Percentiles rank a stretch among this genome's conserved stretches.
These are phyloP conservation scores for Cantharellus anzutake DNA, from an alignment of 768 basidiomycete species.

Conservation along the genomic window DNA sequence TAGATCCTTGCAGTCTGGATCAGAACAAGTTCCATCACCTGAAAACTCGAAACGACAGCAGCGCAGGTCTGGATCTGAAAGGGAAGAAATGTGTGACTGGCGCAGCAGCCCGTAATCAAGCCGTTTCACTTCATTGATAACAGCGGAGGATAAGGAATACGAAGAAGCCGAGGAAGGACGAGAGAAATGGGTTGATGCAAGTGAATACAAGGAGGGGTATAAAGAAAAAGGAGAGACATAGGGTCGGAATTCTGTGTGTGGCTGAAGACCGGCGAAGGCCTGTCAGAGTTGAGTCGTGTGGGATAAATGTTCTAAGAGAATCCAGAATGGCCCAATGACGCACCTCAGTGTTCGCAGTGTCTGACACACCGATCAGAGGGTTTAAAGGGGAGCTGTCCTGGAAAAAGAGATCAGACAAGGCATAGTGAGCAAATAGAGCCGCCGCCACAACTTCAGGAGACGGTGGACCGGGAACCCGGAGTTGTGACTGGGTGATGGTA, in stretches of 20 bases:
- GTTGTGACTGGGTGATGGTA: too few species aligned
- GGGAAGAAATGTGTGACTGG: neutral
- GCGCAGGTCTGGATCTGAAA: neutral
- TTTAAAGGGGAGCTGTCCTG: neutral
- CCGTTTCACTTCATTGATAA: neutral
- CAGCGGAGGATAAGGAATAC: neutral
- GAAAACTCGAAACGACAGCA: neutral
- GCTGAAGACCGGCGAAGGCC: neutral
- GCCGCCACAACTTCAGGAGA: too few species aligned
- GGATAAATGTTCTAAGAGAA: neutral
- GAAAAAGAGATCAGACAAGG: neutral
- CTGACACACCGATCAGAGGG: neutral
- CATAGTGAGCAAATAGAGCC: neutral
- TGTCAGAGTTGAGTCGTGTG: neutral
- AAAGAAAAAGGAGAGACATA: neutral
- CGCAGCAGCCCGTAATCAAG: neutral
- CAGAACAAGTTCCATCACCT: neutral
- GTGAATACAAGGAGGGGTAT: neutral
- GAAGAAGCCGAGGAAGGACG: neutral
- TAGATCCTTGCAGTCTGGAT: neutral
- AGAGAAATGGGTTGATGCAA: neutral
- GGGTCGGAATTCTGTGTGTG: neutral
- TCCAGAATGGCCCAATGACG: neutral
- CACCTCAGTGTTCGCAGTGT: neutral
- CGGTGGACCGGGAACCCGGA: too few species aligned